These are phyloP conservation scores for Globisporangium megalacanthum DNA, from an alignment of 352 stramenopile genomes.

Conservation along the genomic window DNA sequence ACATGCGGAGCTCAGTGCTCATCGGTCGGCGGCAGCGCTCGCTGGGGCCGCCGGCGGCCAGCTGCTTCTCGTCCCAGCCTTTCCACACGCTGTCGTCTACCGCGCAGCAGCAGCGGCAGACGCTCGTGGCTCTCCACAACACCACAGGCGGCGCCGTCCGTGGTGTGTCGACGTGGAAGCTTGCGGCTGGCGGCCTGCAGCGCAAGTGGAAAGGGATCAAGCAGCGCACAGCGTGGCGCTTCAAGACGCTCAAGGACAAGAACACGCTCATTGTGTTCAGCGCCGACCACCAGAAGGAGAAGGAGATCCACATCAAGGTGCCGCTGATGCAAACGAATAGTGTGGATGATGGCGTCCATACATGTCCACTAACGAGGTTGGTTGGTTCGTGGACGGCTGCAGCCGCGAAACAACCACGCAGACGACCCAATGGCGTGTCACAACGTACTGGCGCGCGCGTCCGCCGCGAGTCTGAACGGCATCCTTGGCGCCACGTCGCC, in stretches of 20 bases:
- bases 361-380: too few relatives aligned
- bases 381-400: not conserved
- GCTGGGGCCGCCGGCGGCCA: too few relatives aligned
- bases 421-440: slow-evolving; percentile 72
- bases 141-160: slow-evolving; percentile 13
- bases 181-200: slow-evolving; percentile 69
- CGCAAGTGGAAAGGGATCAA: slow-evolving; percentile 81
- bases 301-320: slow-evolving; percentile 48
- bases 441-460: slow-evolving; percentile 59
- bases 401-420: slow-evolving; percentile 39
- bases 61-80: too few relatives aligned
- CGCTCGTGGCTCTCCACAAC: too few relatives aligned
- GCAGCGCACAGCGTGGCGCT: slow-evolving; percentile 75
- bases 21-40: not conserved
- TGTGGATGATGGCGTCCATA: too few relatives aligned
- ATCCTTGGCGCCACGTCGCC: slow-evolving; percentile 75
- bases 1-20: not conserved
- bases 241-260: slow-evolving; percentile 71
- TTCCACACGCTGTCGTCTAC: not conserved
- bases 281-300: slow-evolving; percentile 65
- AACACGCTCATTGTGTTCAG: slow-evolving; percentile 72
- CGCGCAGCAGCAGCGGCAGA: not conserved
- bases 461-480: slow-evolving; percentile 60
- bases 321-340: too few relatives aligned
- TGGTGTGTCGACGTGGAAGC: slow-evolving; percentile 62